These are phyloP conservation scores for Lupinus albus DNA, from an alignment of 306 rosid species.

Conservation along the genomic window DNA sequence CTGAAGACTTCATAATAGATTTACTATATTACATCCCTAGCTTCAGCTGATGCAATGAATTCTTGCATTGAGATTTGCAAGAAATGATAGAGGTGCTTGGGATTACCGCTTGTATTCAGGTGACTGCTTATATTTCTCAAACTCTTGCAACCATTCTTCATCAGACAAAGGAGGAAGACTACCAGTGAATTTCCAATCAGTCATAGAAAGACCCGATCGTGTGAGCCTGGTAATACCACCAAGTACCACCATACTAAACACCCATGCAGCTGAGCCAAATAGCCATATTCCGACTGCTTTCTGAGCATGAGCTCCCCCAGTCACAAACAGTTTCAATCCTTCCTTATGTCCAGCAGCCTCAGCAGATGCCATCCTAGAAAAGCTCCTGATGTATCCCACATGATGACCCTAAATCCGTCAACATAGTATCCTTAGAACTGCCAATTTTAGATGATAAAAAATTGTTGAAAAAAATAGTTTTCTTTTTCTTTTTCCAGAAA, in stretches of 20 bases:
- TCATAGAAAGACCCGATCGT: conserved; percentile 93
- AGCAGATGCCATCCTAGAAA: conserved; percentile 52
- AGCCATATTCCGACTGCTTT: conserved; percentile 89
- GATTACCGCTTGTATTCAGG: conserved; percentile 83
- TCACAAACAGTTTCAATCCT: conserved; percentile 70
- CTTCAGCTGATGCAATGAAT: conserved; percentile 20
- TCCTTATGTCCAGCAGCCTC: conserved; percentile 47
- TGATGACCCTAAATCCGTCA: too few species aligned
- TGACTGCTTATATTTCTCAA: conserved; percentile 81
- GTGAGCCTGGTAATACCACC: conserved; percentile 89
- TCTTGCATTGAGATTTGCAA: neutral
- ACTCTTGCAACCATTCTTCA: conserved; percentile 73
- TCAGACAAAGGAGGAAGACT: conserved; percentile 69
- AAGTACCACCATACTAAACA: conserved; percentile 86
- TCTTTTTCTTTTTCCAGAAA: too few species aligned
- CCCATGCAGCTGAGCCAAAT: conserved; percentile 91
- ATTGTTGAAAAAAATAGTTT: too few species aligned
- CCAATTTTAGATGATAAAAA: too few species aligned
- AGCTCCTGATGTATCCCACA: conserved; percentile 43
- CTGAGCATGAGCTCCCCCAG: conserved; percentile 69
- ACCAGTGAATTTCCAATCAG: conserved; percentile 90
- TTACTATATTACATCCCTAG: neutral
- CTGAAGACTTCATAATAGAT: neutral
- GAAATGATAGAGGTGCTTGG: neutral
- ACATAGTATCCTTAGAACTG: too few species aligned